Conservation (phyloP, 2,329 filamentous ascomycete genomes). For the Apiospora phragmitis region DNA sequence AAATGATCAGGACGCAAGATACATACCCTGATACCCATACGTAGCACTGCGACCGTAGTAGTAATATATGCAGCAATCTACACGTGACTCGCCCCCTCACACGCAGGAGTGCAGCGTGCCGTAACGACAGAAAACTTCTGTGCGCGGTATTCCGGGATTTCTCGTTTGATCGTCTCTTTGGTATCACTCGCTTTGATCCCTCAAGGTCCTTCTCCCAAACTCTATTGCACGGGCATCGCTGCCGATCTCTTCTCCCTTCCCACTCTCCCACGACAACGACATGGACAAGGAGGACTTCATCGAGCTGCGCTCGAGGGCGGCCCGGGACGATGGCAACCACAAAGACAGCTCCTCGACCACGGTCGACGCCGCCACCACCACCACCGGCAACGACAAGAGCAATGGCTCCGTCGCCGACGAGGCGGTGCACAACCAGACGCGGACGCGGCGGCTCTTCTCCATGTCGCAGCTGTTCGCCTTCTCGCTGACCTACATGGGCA, state of each 20-base stretch:
- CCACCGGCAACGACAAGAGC: neutral
- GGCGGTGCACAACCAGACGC: slow-evolving; percentile 13
- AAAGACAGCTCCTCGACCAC: neutral
- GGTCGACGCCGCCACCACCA: neutral
- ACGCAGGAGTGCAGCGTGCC: neutral
- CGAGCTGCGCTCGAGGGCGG: neutral
- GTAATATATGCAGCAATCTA: neutral
- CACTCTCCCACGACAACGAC: neutral
- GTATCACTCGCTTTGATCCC: neutral
- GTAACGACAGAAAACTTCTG: neutral
- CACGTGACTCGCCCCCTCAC: neutral
- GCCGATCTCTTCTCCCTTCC: neutral
- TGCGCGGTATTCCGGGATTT: neutral
- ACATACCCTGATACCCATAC: neutral
- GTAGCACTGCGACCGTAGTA: neutral
- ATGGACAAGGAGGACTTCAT: slow-evolving; percentile 1
- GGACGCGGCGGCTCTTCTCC: slow-evolving; percentile 13
- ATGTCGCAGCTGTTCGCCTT: slow-evolving; percentile 16
- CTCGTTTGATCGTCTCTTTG: neutral
- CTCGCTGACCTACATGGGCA: slow-evolving; percentile 15
- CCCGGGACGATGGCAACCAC: neutral
- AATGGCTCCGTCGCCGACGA: neutral
- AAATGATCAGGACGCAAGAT: neutral
- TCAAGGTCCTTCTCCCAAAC: neutral
- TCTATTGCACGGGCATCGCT: neutral